These are phyloP conservation scores for Pulveroboletus sp. DNA, from an alignment of 768 basidiomycete genomes.

Conservation along the genomic window DNA sequence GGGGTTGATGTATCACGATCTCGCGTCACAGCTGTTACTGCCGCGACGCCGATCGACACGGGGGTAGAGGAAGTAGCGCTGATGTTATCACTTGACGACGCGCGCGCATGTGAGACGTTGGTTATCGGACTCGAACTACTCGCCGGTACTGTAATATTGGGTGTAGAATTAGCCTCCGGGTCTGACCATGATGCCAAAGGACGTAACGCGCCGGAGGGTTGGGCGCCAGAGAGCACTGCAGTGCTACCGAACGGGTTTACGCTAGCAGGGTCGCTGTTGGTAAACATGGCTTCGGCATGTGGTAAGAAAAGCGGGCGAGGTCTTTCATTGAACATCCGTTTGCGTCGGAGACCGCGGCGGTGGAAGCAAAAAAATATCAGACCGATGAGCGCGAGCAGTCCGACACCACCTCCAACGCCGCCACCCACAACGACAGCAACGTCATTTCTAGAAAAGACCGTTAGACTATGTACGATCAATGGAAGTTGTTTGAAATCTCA, in stretches of 20 bases:
- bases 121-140: background rate
- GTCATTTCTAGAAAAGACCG: conserved; percentile 6
- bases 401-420: conserved; percentile 15
- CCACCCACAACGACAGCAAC: conserved; percentile 16
- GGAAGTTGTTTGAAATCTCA: background rate
- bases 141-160: background rate
- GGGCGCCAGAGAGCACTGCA: background rate
- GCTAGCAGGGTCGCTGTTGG: background rate
- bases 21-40: background rate
- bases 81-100: conserved; percentile 1
- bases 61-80: conserved; percentile 1
- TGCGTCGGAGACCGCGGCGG: conserved; percentile 7
- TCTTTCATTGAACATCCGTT: conserved; percentile 1
- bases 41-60: background rate
- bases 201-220: background rate
- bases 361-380: conserved; percentile 11
- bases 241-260: conserved; percentile 8
- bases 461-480: background rate
- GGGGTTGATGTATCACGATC: background rate
- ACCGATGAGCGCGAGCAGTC: conserved; percentile 14
- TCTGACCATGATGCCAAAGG: conserved; percentile 11
- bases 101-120: background rate
- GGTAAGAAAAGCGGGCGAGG: conserved; percentile 7
- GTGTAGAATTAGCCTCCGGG: background rate
- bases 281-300: conserved; percentile 6